A percentile compares a stretch with the other conserved stretches of the same genome.
Conservation (phyloP, 148 eudicot genomes). For the Vaccinium darrowii region DNA sequence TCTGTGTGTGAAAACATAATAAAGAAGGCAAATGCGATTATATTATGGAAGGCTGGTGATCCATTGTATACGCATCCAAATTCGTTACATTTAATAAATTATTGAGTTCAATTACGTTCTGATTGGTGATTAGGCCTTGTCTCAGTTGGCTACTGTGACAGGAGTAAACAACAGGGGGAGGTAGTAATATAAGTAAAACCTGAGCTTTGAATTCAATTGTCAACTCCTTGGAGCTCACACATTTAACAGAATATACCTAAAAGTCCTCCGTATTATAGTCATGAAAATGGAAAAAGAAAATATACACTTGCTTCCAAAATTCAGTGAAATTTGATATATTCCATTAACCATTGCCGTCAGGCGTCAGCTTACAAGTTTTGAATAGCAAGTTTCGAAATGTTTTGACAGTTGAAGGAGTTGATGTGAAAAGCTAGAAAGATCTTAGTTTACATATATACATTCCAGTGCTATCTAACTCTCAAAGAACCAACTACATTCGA, state of each 20-base stretch:
- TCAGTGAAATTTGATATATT: not conserved
- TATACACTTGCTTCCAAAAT: not conserved
- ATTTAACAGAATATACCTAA: not conserved
- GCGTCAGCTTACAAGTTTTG: not conserved
- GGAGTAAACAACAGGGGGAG: slow-evolving; percentile 6
- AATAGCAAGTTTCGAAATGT: not conserved
- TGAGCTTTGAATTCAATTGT: not conserved
- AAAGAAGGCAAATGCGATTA: not conserved
- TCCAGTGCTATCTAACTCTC: not conserved
- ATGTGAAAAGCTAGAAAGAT: not conserved
- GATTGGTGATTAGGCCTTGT: not conserved
- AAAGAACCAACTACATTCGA: not conserved
- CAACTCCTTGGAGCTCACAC: not conserved
- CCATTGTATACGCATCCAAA: not conserved
- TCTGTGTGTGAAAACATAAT: not conserved
- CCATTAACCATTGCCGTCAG: not conserved
- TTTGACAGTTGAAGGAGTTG: not conserved
- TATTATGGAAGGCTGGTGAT: not conserved
- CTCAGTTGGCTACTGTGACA: not conserved
- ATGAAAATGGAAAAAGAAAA: not conserved
- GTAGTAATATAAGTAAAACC: not conserved
- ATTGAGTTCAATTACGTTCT: not conserved
- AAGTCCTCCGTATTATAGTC: not conserved
- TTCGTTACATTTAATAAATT: not conserved
- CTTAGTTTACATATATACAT: not conserved